A percentile compares a stretch with the other conserved stretches of the same genome.
Evolutionary conservation across 2,329 filamentous ascomycete genomes (phyloP).

Genomic region (Fusarium tjaetaba): DNA sequence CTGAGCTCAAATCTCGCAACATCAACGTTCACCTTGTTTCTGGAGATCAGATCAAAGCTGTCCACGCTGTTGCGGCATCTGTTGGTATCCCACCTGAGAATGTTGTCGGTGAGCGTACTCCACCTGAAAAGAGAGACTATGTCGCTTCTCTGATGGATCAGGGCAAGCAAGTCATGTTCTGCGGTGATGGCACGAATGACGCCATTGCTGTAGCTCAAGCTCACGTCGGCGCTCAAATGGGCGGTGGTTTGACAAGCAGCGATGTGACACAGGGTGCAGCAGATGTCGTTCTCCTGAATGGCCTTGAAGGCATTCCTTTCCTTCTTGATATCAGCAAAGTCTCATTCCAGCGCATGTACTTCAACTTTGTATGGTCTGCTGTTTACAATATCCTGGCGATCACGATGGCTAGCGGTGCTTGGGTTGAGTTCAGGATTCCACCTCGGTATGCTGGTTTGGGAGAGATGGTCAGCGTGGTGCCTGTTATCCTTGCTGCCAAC

Average conservation of each 20-base stretch:
- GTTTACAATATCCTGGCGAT: conserved; percentile 4
- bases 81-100: neutral
- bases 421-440: conserved; percentile 2
- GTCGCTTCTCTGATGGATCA: neutral
- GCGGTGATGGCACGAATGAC: neutral
- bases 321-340: conserved; percentile 11
- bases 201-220: conserved; percentile 5
- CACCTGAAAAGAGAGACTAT: neutral
- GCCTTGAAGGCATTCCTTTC: neutral
- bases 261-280: conserved; percentile 9
- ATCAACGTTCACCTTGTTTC: conserved; percentile 1
- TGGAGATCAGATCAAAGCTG: neutral
- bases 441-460: conserved; percentile 5
- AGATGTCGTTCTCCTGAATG: neutral
- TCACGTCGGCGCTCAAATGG: neutral
- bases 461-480: conserved; percentile 12
- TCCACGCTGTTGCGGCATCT: neutral
- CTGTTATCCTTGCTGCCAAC: neutral
- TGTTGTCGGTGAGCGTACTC: neutral
- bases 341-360: neutral
- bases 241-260: neutral
- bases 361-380: conserved; percentile 13
- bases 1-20: neutral
- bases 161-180: neutral
- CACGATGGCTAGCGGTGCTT: conserved; percentile 11